Evolutionary conservation across 176 grass and related monocot species (phyloP), one percentile per base, ranked within the genome.

Genomic region (Cymbopogon citratus): DNA sequence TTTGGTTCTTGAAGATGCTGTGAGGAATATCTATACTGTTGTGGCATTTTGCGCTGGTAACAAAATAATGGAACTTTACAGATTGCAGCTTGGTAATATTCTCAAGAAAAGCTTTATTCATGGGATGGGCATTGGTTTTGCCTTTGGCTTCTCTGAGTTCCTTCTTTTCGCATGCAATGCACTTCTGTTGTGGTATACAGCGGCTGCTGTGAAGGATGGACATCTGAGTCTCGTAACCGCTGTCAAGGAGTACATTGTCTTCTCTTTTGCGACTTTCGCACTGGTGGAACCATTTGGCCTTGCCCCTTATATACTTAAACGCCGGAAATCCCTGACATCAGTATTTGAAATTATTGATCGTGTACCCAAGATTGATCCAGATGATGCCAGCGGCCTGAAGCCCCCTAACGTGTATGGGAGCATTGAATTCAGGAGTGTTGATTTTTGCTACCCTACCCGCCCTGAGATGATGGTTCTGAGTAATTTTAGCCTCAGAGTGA

Each of bases 61-160:
- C 88, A 98, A 98, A 82, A 88, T 95, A 74, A 98, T 98, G 96
- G 96, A 98, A 31, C 96, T 98, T 81, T 98, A 98, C 49, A 87
- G 90, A 80, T 64, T 91, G 80, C 96, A 98, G 85, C 96, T 99
- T 75, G 87, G 81, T 44, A 89, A 69, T 71, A 99, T 99, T 71
- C 91, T 95, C 41, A 89, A 69, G 41, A 90, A 99, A 76, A 99
- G 96, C 61, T 87, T 99, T 74, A 45, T 95, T 79, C 96, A 93
- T 79, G 96, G 96, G 44, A 86, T 99, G 85, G 84, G 83, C 77
- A 93, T 99, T 28, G 96, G 96, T 34, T 91, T 99, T 84, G 92
- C 84, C 21, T 99, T 99, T 86, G 96, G 96, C 38, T 87, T 99
- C 54, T 99, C 92, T 48, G 92, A 99, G 79, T 99, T 99, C 80